These are phyloP conservation scores for Eucalyptus fibrosa DNA, from an alignment of 345 rosid species.

Conservation along the genomic window DNA sequence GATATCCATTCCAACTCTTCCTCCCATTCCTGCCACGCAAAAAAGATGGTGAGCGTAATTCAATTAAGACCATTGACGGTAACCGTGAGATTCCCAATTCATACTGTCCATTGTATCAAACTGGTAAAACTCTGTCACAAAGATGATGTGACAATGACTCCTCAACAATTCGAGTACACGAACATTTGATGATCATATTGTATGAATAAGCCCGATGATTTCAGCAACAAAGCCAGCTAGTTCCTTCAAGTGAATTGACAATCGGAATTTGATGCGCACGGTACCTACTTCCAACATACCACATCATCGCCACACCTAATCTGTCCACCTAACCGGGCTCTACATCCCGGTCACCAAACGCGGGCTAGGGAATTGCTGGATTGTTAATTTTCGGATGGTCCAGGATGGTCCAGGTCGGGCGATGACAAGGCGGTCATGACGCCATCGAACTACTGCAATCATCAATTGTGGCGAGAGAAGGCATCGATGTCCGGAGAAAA, in stretches of 20 bases:
- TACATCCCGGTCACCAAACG: neutral
- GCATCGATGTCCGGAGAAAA: neutral
- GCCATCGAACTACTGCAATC: neutral
- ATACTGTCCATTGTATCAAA: neutral
- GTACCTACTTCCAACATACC: neutral
- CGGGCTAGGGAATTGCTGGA: neutral
- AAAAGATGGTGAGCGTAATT: neutral
- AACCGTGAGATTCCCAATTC: neutral
- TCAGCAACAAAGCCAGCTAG: neutral
- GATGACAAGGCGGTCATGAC: neutral
- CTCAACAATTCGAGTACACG: neutral
- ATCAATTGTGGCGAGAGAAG: neutral
- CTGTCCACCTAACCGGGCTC: neutral
- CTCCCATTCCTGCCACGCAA: constrained; percentile 36
- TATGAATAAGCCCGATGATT: neutral
- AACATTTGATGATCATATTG: neutral
- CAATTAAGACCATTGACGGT: neutral
- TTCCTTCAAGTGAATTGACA: neutral
- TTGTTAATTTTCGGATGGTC: neutral
- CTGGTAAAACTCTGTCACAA: neutral
- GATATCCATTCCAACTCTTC: constrained; percentile 86
- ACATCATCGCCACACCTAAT: neutral
- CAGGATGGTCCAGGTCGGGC: neutral
- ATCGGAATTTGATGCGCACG: neutral
- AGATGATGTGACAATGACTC: neutral